Conservation (phyloP, 2,329 filamentous ascomycete genomes). For the Cercospora janseana region DNA sequence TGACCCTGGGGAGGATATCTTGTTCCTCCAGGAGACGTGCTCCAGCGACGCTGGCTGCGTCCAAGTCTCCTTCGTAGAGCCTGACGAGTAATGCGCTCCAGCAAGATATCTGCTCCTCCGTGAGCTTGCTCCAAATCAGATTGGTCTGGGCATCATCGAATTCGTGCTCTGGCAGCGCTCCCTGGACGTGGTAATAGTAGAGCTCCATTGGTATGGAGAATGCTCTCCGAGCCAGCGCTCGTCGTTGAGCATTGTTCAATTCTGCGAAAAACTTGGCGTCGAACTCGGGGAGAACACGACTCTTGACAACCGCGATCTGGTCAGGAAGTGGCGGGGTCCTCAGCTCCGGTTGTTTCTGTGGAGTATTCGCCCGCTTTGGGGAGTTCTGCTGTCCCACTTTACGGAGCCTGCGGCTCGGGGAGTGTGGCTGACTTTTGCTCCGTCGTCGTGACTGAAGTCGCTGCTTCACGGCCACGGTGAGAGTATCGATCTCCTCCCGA, state of each 20-base stretch:
- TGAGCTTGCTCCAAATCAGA: slow-evolving; percentile 6
- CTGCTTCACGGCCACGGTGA: neutral
- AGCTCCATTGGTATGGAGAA: slow-evolving; percentile 5
- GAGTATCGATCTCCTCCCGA: neutral
- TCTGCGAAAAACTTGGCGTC: neutral
- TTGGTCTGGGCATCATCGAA: neutral
- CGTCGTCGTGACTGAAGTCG: too few species aligned
- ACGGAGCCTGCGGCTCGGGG: neutral
- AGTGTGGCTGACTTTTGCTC: too few species aligned
- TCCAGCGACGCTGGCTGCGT: neutral
- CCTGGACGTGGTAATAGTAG: slow-evolving; percentile 1
- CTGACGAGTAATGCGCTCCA: neutral
- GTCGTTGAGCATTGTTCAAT: neutral
- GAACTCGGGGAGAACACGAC: neutral
- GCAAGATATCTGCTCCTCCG: neutral
- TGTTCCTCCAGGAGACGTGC: neutral
- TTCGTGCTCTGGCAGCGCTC: neutral
- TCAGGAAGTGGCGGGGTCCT: too few species aligned
- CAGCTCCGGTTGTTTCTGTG: too few species aligned
- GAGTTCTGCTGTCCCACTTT: neutral
- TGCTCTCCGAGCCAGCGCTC: neutral
- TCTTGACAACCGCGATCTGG: too few species aligned
- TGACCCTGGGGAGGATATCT: neutral
- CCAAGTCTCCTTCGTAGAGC: neutral
- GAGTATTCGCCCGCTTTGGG: too few species aligned